Evolutionary conservation across 2,329 filamentous ascomycete species (phyloP).

Genomic region (Colletotrichum tofieldiae): DNA sequence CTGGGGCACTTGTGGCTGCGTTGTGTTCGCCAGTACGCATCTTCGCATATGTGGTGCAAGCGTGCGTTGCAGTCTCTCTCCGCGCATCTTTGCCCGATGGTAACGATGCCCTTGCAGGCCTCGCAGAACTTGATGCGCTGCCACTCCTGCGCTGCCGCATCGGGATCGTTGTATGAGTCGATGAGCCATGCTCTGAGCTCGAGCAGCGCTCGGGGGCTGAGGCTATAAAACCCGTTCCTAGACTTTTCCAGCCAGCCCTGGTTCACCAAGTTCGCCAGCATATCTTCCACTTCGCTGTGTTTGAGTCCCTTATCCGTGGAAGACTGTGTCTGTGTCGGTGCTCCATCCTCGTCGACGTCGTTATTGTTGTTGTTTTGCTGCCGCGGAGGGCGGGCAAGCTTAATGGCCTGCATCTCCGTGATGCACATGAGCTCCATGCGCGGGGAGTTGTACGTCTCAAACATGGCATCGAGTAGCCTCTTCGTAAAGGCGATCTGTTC

Average conservation of each 20-base stretch:
- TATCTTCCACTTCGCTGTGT: constrained; percentile 81
- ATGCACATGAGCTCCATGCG: constrained; percentile 89
- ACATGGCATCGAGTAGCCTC: constrained; percentile 90
- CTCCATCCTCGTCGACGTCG: constrained; percentile 52
- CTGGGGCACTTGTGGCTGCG: constrained; percentile 75
- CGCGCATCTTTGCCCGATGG: constrained; percentile 83
- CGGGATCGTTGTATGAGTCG: constrained; percentile 89
- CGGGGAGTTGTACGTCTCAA: constrained; percentile 86
- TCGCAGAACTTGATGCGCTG: constrained; percentile 89
- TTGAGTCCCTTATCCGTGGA: constrained; percentile 73
- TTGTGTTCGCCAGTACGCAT: constrained; percentile 80
- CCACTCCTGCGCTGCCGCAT: constrained; percentile 72
- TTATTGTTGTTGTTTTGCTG: constrained; percentile 51
- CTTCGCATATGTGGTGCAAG: constrained; percentile 83
- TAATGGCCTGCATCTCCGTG: constrained; percentile 83
- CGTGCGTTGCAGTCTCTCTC: constrained; percentile 78
- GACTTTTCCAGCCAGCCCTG: constrained; percentile 91
- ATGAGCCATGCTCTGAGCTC: constrained; percentile 88
- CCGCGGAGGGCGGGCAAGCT: constrained; percentile 71
- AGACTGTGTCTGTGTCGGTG: constrained; percentile 52
- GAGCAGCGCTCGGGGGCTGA: constrained; percentile 85
- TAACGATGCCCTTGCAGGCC: constrained; percentile 92
- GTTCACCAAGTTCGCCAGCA: constrained; percentile 78
- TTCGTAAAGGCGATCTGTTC: constrained; percentile 95
- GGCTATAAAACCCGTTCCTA: constrained; percentile 78